phyloP scores from a whole-genome alignment of 495 filamentous ascomycete genomes.

The Penicillium macrosclerotiorum region DNA sequence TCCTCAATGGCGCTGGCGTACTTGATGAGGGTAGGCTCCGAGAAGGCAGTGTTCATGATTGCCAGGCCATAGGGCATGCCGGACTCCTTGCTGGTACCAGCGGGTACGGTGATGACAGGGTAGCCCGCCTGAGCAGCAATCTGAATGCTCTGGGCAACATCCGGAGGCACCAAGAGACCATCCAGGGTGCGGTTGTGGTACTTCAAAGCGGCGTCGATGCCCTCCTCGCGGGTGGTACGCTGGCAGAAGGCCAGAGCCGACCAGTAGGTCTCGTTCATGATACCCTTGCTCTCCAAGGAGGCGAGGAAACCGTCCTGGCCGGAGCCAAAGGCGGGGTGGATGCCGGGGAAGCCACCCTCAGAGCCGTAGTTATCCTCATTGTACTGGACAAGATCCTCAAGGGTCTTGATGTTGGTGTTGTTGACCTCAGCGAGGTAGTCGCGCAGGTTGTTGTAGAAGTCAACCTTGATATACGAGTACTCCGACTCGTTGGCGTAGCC shows the following conservation, averaged over 20 bases:
- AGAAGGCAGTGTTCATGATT: slow-evolving; percentile 64
- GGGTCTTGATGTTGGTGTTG: slow-evolving; percentile 59
- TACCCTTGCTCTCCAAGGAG: slow-evolving; percentile 55
- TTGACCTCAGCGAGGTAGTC: slow-evolving; percentile 62
- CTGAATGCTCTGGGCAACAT: slow-evolving; percentile 61
- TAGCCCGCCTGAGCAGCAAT: slow-evolving; percentile 62
- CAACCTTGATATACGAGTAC: slow-evolving; percentile 68
- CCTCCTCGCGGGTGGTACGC: slow-evolving; percentile 55
- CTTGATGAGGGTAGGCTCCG: slow-evolving; percentile 58
- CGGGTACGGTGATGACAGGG: slow-evolving; percentile 68
- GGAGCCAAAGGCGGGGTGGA: slow-evolving; percentile 63
- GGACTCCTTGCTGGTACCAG: slow-evolving; percentile 47
- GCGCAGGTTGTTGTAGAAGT: slow-evolving; percentile 74
- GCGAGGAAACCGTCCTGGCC: slow-evolving; percentile 70
- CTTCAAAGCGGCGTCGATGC: slow-evolving; percentile 65
- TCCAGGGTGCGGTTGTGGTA: slow-evolving; percentile 49
- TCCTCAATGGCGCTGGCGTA: slow-evolving; percentile 71
- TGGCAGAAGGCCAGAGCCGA: slow-evolving; percentile 62
- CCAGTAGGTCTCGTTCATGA: slow-evolving; percentile 64
- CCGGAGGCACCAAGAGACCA: slow-evolving; percentile 63
- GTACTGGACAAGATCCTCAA: slow-evolving; percentile 68
- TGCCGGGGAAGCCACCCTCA: slow-evolving; percentile 66
- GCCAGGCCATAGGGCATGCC: slow-evolving; percentile 72
- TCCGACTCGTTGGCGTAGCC: slow-evolving; percentile 68
- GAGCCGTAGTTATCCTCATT: slow-evolving; percentile 63